A percentile compares a stretch with the other conserved stretches of the same genome.
phyloP scores from a whole-genome alignment of 2,329 filamentous ascomycete genomes.

The Lecanicillium sp. region DNA sequence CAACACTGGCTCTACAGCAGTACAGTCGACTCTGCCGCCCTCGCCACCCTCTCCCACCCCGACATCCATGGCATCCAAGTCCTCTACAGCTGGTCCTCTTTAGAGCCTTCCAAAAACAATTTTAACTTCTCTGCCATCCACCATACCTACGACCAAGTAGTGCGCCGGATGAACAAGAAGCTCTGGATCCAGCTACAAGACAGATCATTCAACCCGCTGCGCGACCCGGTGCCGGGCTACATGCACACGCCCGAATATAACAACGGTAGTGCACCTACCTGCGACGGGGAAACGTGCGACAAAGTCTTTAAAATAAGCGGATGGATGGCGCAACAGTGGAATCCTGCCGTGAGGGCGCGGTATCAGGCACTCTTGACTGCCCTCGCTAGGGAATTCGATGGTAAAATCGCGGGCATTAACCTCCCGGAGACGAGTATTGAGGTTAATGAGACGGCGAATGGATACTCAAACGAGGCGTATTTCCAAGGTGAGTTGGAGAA shows the following conservation, averaged over 20 bases:
- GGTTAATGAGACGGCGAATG: slow-evolving; percentile 1
- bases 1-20: slow-evolving; percentile 8
- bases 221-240: slow-evolving; percentile 12
- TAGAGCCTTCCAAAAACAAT: slow-evolving; percentile 4
- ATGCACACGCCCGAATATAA: slow-evolving; percentile 11
- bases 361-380: slow-evolving; percentile 11
- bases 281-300: slow-evolving; percentile 11
- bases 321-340: slow-evolving; percentile 5
- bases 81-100: slow-evolving; percentile 11
- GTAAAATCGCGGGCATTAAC: slow-evolving; percentile 12
- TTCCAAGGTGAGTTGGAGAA: slow-evolving; percentile 11
- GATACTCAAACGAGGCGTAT: slow-evolving; percentile 8
- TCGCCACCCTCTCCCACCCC: slow-evolving; percentile 7
- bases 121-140: slow-evolving; percentile 1
- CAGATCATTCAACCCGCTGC: slow-evolving; percentile 8
- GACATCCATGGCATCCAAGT: slow-evolving; percentile 11
- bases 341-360: slow-evolving; percentile 8
- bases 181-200: slow-evolving; percentile 16
- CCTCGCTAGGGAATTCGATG: slow-evolving; percentile 12
- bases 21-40: slow-evolving; percentile 1
- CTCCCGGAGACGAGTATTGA: slow-evolving; percentile 13
- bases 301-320: neutral
- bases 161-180: slow-evolving; percentile 12
- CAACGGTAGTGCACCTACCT: slow-evolving; percentile 13
- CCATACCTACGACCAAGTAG: slow-evolving; percentile 21